Conservation (phyloP, 371 early-diverging fungal species). For the Chytridium lagenaria region DNA sequence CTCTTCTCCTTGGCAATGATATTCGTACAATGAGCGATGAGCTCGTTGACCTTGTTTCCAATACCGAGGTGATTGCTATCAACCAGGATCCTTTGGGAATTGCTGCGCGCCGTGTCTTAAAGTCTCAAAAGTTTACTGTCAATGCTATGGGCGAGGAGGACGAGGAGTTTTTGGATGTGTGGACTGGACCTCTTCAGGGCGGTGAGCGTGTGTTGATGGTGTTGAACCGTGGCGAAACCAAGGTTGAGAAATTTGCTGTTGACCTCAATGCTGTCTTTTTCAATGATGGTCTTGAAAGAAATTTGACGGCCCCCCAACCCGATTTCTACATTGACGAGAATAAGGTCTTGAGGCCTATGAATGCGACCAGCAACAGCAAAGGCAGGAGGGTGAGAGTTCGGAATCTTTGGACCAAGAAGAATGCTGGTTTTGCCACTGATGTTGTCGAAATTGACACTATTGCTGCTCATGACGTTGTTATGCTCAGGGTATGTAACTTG, state of each 20-base stretch:
- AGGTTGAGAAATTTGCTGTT: slow-evolving; percentile 3
- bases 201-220: slow-evolving; percentile 38
- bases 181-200: slow-evolving; percentile 40
- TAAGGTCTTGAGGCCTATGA: neutral
- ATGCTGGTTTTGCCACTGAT: slow-evolving; percentile 3
- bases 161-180: slow-evolving; percentile 31
- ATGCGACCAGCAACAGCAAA: neutral
- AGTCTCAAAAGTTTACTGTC: neutral
- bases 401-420: slow-evolving; percentile 24
- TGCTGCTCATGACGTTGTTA: slow-evolving; percentile 5
- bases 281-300: neutral
- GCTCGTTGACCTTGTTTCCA: slow-evolving; percentile 38
- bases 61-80: slow-evolving; percentile 50
- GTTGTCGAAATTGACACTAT: slow-evolving; percentile 3
- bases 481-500: slow-evolving; percentile 19
- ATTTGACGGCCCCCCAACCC: neutral
- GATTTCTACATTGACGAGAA: neutral
- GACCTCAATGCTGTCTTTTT: slow-evolving; percentile 1
- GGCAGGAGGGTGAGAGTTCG: slow-evolving; percentile 5
- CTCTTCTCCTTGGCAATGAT: slow-evolving; percentile 44
- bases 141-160: neutral
- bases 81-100: slow-evolving; percentile 53
- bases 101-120: slow-evolving; percentile 33
- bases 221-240: slow-evolving; percentile 28
- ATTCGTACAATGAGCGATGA: slow-evolving; percentile 34